Base-by-base conservation (phyloP, 2,329 filamentous ascomycete genomes). In the Anthostomella pinea region DNA sequence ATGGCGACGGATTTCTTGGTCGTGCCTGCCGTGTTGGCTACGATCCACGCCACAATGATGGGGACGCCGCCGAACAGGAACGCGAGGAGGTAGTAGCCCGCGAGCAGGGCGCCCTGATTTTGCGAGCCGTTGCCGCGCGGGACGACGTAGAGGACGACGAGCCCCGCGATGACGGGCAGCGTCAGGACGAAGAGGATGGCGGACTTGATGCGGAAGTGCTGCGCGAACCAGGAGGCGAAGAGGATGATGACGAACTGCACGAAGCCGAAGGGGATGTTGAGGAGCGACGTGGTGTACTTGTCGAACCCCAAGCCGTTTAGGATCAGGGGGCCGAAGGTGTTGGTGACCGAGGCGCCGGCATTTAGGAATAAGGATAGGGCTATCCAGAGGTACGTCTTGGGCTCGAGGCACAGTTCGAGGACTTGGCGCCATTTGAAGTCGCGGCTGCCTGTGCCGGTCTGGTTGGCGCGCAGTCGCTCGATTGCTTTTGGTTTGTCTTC, bases 41-140 rank as follows among this genome's bases (percentile, higher is more conserved):
- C 71, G 39, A 85, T 79, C 82, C 82, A 87, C 0, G 77, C 72
- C 0, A 85, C 75, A 17, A 83, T 74, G 8, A 86, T 64, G 0
- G 81, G 81, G 48, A 82, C 83, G 2, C 73, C 77, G 1, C 78
- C 79, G 43, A 79, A 85, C 7, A 85, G 63, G 56, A 84, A 85
- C 0, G 79, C 75, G 1, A 84, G 68, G 2, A 85, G 64, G 48
- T 85, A 85, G 57, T 84, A 85, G 0, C 73, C 79, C 0, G 67
- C 72, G 3, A 85, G 64, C 2, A 83, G 52, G 0, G 67, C 60
- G 0, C 69, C 65, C 28, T n/a, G n/a, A n/a, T n/a, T n/a, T 68
- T 64, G n/a, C 69, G 57, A 1, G 62, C 56, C 0, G 59, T 51
- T 1, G 52, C n/a, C 53, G 20, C 70, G 64, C 18, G 72, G 65